phyloP scores from a whole-genome alignment of 2,329 filamentous ascomycete species.

The Lachnellula arida region DNA sequence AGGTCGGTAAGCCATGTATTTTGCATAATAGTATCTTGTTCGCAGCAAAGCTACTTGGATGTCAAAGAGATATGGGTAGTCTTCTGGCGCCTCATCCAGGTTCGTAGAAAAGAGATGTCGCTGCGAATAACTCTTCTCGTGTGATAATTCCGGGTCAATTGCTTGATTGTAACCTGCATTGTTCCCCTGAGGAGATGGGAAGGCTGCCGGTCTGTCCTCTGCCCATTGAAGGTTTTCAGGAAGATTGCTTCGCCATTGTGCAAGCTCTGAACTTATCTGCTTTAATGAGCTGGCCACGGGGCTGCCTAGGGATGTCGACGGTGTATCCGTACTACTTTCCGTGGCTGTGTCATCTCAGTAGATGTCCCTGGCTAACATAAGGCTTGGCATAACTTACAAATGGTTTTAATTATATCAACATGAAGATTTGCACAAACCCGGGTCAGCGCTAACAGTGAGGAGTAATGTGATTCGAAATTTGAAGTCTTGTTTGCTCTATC shows the following conservation, averaged over 20 bases:
- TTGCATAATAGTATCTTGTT: slow-evolving; percentile 55
- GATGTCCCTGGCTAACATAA: background rate
- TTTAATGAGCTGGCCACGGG: slow-evolving; percentile 39
- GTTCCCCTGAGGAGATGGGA: slow-evolving; percentile 32
- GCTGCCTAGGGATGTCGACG: slow-evolving; percentile 9
- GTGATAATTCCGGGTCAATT: slow-evolving; percentile 20
- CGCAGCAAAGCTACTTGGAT: slow-evolving; percentile 53
- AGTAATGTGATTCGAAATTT: slow-evolving; percentile 54
- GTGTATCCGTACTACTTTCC: slow-evolving; percentile 10
- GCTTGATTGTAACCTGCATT: slow-evolving; percentile 23
- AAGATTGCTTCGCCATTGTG: slow-evolving; percentile 53
- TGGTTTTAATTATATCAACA: slow-evolving; percentile 41
- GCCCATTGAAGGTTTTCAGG: slow-evolving; percentile 52
- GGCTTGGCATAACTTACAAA: slow-evolving; percentile 36
- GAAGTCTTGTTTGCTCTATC: slow-evolving; percentile 45
- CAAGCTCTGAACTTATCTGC: slow-evolving; percentile 49
- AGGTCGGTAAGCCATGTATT: slow-evolving; percentile 53
- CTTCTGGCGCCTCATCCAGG: slow-evolving; percentile 39
- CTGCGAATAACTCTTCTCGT: slow-evolving; percentile 20
- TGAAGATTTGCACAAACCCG: slow-evolving; percentile 50
- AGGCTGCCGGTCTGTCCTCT: slow-evolving; percentile 45
- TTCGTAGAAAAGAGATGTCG: slow-evolving; percentile 43
- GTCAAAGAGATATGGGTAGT: slow-evolving; percentile 50
- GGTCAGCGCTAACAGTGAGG: slow-evolving; percentile 54
- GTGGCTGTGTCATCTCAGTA: slow-evolving; percentile 15